Conservation (phyloP, 108 stramenopile genomes). For the Schizochytrium sp. region DNA sequence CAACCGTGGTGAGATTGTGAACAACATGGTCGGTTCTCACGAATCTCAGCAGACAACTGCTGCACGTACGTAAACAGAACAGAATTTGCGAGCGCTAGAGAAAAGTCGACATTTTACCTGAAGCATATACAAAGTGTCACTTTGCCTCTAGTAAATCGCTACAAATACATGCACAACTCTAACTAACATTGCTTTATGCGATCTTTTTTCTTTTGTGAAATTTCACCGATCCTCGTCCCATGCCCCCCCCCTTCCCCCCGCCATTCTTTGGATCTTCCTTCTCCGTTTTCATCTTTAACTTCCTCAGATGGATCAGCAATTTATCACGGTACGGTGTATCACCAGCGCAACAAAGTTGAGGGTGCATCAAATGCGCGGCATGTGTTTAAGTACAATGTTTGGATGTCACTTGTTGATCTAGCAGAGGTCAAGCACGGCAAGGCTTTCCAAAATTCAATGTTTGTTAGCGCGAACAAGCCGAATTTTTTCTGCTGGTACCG, state of each 20-base stretch:
- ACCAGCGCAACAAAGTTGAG: conserved; percentile 36
- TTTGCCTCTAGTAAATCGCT: too few species aligned
- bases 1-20: conserved; percentile 7
- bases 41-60: background rate
- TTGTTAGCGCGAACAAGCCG: background rate
- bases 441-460: background rate
- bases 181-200: background rate
- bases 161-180: too few species aligned
- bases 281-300: background rate
- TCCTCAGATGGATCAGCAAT: conserved; percentile 1
- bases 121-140: too few species aligned
- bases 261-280: background rate
- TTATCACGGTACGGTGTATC: conserved; percentile 17
- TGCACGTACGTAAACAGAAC: background rate
- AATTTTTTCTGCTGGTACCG: conserved; percentile 23
- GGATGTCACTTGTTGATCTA: conserved; percentile 38
- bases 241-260: background rate
- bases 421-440: background rate
- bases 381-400: conserved; percentile 7
- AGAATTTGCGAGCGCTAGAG: background rate
- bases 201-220: conserved; percentile 24
- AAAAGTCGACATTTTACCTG: too few species aligned
- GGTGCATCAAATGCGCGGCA: conserved; percentile 1
- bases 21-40: background rate
- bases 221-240: background rate